Conservation (phyloP, 768 basidiomycete species). For the Gymnopilus dilepis region DNA sequence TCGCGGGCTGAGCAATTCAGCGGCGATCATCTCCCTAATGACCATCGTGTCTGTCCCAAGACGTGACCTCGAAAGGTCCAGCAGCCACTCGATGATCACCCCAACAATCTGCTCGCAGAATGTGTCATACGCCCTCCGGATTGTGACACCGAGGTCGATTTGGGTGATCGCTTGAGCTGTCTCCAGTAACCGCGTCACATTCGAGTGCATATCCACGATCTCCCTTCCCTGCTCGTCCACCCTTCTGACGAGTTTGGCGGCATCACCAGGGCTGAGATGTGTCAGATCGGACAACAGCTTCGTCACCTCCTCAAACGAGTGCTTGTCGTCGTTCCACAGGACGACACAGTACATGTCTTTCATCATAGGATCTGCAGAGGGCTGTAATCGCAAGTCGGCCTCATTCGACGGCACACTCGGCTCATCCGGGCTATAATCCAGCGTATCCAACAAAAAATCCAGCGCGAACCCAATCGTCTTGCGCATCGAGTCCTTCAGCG, state of each 20-base stretch:
- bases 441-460: conserved; percentile 82
- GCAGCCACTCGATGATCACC: conserved; percentile 86
- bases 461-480: conserved; percentile 77
- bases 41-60: conserved; percentile 69
- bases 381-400: conserved; percentile 72
- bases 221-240: conserved; percentile 85
- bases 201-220: conserved; percentile 77
- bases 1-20: conserved; percentile 69
- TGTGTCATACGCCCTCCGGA: conserved; percentile 85
- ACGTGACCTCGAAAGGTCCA: conserved; percentile 78
- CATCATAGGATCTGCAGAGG: conserved; percentile 78
- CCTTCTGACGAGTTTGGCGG: conserved; percentile 55
- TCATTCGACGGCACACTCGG: conserved; percentile 68
- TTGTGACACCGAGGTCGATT: conserved; percentile 91
- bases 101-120: conserved; percentile 86
- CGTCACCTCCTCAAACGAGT: conserved; percentile 89
- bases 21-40: conserved; percentile 74
- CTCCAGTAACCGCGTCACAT: conserved; percentile 63
- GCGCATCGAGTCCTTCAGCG: conserved; percentile 76
- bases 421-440: conserved; percentile 85
- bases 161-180: conserved; percentile 80
- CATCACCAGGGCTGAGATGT: conserved; percentile 59
- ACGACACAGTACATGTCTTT: conserved; percentile 83
- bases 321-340: conserved; percentile 98
- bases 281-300: conserved; percentile 68